phyloP scores from a whole-genome alignment of 2,329 filamentous ascomycete genomes.

The Fusarium nelsonii region DNA sequence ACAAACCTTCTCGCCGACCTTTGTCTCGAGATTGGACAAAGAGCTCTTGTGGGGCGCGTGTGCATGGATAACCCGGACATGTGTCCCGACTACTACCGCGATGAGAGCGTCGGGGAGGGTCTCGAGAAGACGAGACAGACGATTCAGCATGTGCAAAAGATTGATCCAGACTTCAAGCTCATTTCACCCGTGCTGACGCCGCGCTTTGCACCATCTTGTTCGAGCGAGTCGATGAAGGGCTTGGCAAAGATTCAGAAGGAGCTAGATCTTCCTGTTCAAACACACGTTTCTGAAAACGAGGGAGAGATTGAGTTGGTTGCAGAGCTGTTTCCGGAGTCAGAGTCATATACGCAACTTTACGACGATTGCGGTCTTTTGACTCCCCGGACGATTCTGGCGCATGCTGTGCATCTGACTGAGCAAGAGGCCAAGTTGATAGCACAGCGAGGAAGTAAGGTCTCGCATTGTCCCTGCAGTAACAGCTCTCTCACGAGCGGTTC shows the following conservation, averaged over 20 bases:
- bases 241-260: constrained; percentile 75
- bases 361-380: constrained; percentile 78
- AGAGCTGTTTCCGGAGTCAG: constrained; percentile 73
- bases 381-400: constrained; percentile 82
- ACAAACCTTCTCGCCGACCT: constrained; percentile 93
- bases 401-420: constrained; percentile 80
- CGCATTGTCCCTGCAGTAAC: constrained; percentile 91
- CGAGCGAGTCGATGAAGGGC: constrained; percentile 66
- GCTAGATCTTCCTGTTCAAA: constrained; percentile 79
- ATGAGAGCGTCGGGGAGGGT: constrained; percentile 72
- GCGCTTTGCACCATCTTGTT: constrained; percentile 75
- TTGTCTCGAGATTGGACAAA: constrained; percentile 82
- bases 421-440: constrained; percentile 76
- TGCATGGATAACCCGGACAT: constrained; percentile 84
- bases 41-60: constrained; percentile 91
- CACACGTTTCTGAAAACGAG: constrained; percentile 88
- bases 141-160: constrained; percentile 72
- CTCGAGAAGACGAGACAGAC: constrained; percentile 67
- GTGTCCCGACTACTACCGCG: constrained; percentile 83
- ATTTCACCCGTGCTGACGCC: constrained; percentile 85
- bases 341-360: constrained; percentile 82
- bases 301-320: constrained; percentile 79
- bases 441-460: constrained; percentile 72
- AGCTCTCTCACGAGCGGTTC: constrained; percentile 83
- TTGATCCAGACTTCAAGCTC: constrained; percentile 75